A percentile compares a stretch with the other conserved stretches of the same genome.
Conservation (phyloP, 768 basidiomycete species). For the Exsudoporus frostii region DNA sequence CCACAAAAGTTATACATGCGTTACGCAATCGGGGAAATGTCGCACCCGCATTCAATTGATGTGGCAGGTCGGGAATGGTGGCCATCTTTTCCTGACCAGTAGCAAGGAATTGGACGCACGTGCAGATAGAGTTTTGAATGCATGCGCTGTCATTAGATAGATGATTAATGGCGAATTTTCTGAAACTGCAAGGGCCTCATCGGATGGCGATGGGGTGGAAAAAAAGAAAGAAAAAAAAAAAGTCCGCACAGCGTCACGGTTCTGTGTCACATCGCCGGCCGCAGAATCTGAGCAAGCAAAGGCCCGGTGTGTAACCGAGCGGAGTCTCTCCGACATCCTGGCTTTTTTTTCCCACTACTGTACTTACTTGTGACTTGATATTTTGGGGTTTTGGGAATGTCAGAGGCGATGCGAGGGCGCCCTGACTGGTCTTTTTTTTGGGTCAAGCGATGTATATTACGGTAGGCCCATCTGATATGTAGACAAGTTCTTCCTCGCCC, state of each 20-base stretch:
- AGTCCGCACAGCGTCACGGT: not conserved
- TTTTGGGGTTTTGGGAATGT: too few relatives aligned
- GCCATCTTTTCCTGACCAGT: not conserved
- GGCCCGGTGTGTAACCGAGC: too few relatives aligned
- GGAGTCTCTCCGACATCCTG: not conserved
- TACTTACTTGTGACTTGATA: too few relatives aligned
- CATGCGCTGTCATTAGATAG: not conserved
- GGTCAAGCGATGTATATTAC: not conserved
- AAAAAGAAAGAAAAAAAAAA: not conserved
- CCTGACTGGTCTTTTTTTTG: not conserved
- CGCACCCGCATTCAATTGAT: conserved; percentile 1
- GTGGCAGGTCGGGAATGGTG: not conserved
- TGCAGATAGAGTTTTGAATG: conserved; percentile 3
- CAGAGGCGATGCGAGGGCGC: not conserved
- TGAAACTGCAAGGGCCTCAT: conserved; percentile 2
- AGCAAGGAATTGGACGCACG: not conserved
- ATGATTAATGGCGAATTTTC: not conserved
- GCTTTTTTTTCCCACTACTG: not conserved
- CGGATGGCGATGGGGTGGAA: conserved; percentile 11
- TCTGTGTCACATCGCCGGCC: conserved; percentile 2
- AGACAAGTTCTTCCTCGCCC: not conserved
- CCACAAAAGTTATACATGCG: not conserved
- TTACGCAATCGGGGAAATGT: conserved; percentile 1
- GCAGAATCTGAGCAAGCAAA: conserved; percentile 3
- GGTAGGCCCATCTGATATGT: too few relatives aligned